phyloP scores from a whole-genome alignment of 495 filamentous ascomycete genomes.

The Penicillium alfredii region DNA sequence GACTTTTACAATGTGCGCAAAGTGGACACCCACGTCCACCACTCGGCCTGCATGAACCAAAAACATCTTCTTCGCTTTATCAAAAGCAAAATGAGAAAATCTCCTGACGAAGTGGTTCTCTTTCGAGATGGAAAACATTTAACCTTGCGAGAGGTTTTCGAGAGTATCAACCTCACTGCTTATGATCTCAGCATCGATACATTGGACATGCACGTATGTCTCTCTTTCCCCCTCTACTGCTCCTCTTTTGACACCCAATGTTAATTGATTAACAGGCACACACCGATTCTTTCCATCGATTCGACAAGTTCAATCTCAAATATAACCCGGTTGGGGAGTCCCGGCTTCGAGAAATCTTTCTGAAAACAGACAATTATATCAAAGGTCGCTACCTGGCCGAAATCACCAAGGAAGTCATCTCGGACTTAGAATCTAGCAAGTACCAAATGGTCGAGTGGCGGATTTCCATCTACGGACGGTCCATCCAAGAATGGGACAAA shows the following conservation, averaged over 20 bases:
- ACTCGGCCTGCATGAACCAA: constrained; percentile 99
- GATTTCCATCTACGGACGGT: constrained; percentile 91
- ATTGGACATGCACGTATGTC: constrained; percentile 89
- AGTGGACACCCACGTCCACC: constrained; percentile 98
- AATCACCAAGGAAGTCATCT: constrained; percentile 95
- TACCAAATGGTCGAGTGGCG: constrained; percentile 99
- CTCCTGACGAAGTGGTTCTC: constrained; percentile 85
- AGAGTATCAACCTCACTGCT: constrained; percentile 92
- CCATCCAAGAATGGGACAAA: constrained; percentile 94
- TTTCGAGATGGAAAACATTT: constrained; percentile 89
- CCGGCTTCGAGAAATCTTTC: constrained; percentile 86
- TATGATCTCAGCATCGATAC: constrained; percentile 99
- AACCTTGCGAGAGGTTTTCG: constrained; percentile 88
- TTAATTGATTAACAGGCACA: constrained; percentile 64
- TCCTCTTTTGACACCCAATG: constrained; percentile 3
- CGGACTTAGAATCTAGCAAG: constrained; percentile 97
- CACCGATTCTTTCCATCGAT: constrained; percentile 96
- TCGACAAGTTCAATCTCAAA: constrained; percentile 99
- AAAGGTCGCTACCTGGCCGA: constrained; percentile 93
- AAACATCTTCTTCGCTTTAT: constrained; percentile 97
- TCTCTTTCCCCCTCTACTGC: background rate
- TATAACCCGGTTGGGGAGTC: constrained; percentile 98
- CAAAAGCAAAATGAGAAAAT: constrained; percentile 99
- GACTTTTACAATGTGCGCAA: constrained; percentile 99
- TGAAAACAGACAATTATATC: constrained; percentile 98